Base-by-base conservation (phyloP, 805 yeast species). In the Ogataea trehaloabstinens region DNA sequence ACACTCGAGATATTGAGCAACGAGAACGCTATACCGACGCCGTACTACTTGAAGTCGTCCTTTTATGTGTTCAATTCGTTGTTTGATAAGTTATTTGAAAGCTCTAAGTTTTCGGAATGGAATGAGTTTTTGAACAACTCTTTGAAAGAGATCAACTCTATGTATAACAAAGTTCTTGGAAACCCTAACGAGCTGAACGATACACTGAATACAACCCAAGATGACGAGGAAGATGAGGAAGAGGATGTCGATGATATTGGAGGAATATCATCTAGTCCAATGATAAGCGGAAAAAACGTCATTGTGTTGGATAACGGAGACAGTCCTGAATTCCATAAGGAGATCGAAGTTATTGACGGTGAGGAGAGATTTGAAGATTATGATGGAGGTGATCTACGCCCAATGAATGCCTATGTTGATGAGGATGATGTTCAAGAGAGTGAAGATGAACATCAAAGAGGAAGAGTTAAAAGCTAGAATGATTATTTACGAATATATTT, bases 91-190 rank as follows among this genome's bases (percentile, higher is more conserved):
- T 42, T 62, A n/a, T 62, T 58, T 35, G 53, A 48, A 27, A 35
- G 46, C 28, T 35, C 50, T 1, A 40, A 44, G 28, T 61, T 61
- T 35, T 32, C 52, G 12, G 41, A 46, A 17, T 76, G 82, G 82
- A 67, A 66, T 24, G 68, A 71, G 60, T 76, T 74, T 55, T 72
- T 74, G 18, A 66, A 68, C 32, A 73, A 69, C 7, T 63, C 71
- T 15, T 56, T 76, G 31, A 64, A 73, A 35, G 73, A 74, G 37
- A 74, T 79, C 8, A 65, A 80, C 43, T 76, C 75, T 36, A 68
- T 75, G 59, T 76, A 76, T 51, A 76, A 75, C 54, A 78, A 73
- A 19, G 80, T 76, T 3, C 56, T 76, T 21, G 82, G 82, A 3
- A 75, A 78, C 39, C 64, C 64, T 6, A 61, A 58, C 28, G 66